phyloP scores from a whole-genome alignment of 805 yeast species.

The Sungouiozyma intestinalis region DNA sequence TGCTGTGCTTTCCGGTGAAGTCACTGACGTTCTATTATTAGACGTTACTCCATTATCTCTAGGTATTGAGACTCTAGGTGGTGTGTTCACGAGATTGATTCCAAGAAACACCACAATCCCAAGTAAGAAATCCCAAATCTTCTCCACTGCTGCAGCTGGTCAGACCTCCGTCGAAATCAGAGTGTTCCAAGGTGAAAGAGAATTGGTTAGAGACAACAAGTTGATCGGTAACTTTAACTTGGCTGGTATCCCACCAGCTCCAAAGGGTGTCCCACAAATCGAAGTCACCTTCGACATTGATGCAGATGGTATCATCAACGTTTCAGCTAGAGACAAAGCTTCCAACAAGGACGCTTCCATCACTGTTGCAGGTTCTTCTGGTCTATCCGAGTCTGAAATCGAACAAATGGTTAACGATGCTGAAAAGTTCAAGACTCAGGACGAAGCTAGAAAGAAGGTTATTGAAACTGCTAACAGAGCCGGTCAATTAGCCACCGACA shows the following conservation, averaged over 20 bases:
- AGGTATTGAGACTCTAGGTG: constrained; percentile 97
- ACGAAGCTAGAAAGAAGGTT: constrained; percentile 74
- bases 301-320: constrained; percentile 96
- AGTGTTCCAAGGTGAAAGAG: constrained; percentile 99
- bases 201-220: constrained; percentile 94
- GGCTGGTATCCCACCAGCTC: constrained; percentile 81
- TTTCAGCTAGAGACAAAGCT: constrained; percentile 87
- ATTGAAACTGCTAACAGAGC: constrained; percentile 73
- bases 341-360: constrained; percentile 89
- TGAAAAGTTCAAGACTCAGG: constrained; percentile 79
- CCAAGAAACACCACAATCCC: constrained; percentile 93
- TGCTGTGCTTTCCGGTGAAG: constrained; percentile 92
- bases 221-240: constrained; percentile 93
- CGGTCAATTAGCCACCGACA: constrained; percentile 73
- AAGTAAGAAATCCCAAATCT: constrained; percentile 90
- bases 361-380: constrained; percentile 94
- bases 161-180: constrained; percentile 95
- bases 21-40: constrained; percentile 77
- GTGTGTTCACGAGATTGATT: constrained; percentile 85
- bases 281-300: constrained; percentile 91
- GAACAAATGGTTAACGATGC: constrained; percentile 88
- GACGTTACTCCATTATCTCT: constrained; percentile 82
- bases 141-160: constrained; percentile 94
- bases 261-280: constrained; percentile 77
- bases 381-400: constrained; percentile 80